phyloP scores from a whole-genome alignment of 345 rosid genomes.

The Ailanthus altissimus region DNA sequence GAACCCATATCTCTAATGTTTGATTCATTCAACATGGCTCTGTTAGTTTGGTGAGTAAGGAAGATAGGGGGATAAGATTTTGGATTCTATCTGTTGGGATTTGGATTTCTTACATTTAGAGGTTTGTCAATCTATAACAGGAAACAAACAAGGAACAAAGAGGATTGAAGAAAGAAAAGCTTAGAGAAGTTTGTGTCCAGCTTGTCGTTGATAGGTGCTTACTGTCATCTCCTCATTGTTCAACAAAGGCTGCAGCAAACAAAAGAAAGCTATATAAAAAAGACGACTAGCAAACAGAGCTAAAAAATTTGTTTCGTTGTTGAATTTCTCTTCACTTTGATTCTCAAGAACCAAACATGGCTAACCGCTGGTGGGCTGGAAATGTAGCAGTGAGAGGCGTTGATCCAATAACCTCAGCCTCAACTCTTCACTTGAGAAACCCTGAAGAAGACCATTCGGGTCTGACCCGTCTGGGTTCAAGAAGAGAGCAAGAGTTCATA shows the following conservation, averaged over 20 bases:
- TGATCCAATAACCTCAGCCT: slow-evolving; percentile 51
- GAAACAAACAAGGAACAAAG: slow-evolving; percentile 12
- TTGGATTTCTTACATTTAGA: slow-evolving; percentile 19
- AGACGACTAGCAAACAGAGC: not conserved
- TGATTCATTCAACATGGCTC: slow-evolving; percentile 29
- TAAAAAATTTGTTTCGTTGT: not conserved
- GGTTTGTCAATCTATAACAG: slow-evolving; percentile 16
- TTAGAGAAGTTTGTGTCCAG: not conserved
- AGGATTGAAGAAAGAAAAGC: not conserved
- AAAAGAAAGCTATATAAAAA: not conserved
- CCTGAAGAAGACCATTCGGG: slow-evolving; percentile 34
- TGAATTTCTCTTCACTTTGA: not conserved
- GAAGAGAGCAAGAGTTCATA: slow-evolving; percentile 59
- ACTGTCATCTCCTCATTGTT: not conserved
- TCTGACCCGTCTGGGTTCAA: slow-evolving; percentile 40
- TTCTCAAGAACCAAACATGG: slow-evolving; percentile 44
- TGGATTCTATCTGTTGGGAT: slow-evolving; percentile 29
- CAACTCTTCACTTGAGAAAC: slow-evolving; percentile 50
- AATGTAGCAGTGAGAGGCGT: slow-evolving; percentile 67
- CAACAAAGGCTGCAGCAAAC: not conserved
- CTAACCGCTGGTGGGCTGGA: slow-evolving; percentile 89
- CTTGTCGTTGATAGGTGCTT: slow-evolving; percentile 1
- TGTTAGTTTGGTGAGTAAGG: slow-evolving; percentile 11
- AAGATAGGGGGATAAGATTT: slow-evolving; percentile 32
- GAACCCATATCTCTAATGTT: slow-evolving; percentile 38